A percentile compares a stretch with the other conserved stretches of the same genome.
These are phyloP conservation scores for Lentinus brumalis DNA, from an alignment of 768 basidiomycete species.

Conservation along the genomic window DNA sequence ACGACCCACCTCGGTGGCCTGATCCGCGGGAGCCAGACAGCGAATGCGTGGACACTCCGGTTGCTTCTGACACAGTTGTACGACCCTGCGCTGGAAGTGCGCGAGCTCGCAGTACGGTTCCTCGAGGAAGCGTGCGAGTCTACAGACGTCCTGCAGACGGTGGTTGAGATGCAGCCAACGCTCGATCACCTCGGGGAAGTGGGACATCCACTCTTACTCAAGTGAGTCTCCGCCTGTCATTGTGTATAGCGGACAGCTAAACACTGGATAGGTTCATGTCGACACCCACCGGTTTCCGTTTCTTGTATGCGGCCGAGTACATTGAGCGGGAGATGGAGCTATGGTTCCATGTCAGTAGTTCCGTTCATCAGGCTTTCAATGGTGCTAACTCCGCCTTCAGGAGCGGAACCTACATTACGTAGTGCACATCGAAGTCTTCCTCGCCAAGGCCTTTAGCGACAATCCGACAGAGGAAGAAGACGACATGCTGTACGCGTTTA, in stretches of 20 bases:
- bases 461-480: slow-evolving; percentile 63
- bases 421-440: slow-evolving; percentile 90
- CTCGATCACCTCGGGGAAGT: slow-evolving; percentile 95
- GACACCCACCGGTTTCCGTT: slow-evolving; percentile 88
- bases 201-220: slow-evolving; percentile 83
- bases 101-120: slow-evolving; percentile 85
- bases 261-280: slow-evolving; percentile 78
- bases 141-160: slow-evolving; percentile 79
- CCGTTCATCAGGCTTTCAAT: background rate
- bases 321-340: slow-evolving; percentile 94
- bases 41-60: slow-evolving; percentile 86
- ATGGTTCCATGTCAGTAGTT: slow-evolving; percentile 83
- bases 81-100: slow-evolving; percentile 88
- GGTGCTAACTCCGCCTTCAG: slow-evolving; percentile 44
- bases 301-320: slow-evolving; percentile 88
- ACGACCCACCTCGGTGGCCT: slow-evolving; percentile 85
- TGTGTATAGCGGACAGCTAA: background rate
- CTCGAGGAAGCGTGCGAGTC: slow-evolving; percentile 90
- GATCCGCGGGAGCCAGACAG: slow-evolving; percentile 62
- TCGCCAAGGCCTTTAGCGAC: slow-evolving; percentile 74
- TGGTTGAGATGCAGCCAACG: slow-evolving; percentile 93
- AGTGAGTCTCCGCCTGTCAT: slow-evolving; percentile 51
- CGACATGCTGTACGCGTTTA: slow-evolving; percentile 49
- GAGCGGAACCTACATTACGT: slow-evolving; percentile 94
- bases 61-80: slow-evolving; percentile 95